A percentile compares a stretch with the other conserved stretches of the same genome.
Conservation (phyloP, 1,284 basidiomycete genomes). For the Kwoniella shivajii region DNA sequence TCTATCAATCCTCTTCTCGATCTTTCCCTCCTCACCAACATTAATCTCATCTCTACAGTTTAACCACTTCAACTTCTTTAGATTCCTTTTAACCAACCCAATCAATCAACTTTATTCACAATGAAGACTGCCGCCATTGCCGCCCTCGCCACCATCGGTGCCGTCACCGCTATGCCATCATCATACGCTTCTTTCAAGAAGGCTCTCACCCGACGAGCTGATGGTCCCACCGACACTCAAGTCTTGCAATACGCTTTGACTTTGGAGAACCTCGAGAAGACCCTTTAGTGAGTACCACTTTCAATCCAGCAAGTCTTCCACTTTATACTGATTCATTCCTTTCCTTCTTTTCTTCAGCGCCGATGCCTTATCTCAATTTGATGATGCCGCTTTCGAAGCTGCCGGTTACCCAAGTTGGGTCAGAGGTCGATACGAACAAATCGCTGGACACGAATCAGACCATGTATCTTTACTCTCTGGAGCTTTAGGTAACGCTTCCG, state of each 20-base stretch:
- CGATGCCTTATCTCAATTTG: constrained; percentile 66
- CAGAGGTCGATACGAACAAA: constrained; percentile 55
- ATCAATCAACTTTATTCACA: constrained; percentile 8
- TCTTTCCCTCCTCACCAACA: no score
- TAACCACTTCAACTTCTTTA: neutral
- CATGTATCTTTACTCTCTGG: constrained; percentile 59
- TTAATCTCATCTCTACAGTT: neutral
- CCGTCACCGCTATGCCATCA: constrained; percentile 24
- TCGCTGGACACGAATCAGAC: constrained; percentile 62
- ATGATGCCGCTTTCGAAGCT: constrained; percentile 63
- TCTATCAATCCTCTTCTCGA: no score
- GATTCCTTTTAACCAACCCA: constrained; percentile 1
- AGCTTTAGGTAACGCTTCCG: constrained; percentile 59
- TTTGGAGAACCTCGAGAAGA: constrained; percentile 70
- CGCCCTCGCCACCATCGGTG: constrained; percentile 24
- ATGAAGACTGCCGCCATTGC: constrained; percentile 28
- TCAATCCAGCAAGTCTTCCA: neutral
- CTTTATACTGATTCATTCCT: constrained; percentile 7
- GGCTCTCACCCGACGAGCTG: constrained; percentile 12
- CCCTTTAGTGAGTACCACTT: constrained; percentile 59
- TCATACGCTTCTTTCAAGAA: constrained; percentile 21
- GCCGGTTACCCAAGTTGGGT: constrained; percentile 58
- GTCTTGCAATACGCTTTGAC: constrained; percentile 61
- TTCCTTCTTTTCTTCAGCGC: constrained; percentile 20
- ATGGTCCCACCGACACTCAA: constrained; percentile 24